Percentiles rank a stretch among this genome's conserved stretches.
phyloP scores from a whole-genome alignment of 371 early-diverging fungal species.

The Rhizopus sp. region DNA sequence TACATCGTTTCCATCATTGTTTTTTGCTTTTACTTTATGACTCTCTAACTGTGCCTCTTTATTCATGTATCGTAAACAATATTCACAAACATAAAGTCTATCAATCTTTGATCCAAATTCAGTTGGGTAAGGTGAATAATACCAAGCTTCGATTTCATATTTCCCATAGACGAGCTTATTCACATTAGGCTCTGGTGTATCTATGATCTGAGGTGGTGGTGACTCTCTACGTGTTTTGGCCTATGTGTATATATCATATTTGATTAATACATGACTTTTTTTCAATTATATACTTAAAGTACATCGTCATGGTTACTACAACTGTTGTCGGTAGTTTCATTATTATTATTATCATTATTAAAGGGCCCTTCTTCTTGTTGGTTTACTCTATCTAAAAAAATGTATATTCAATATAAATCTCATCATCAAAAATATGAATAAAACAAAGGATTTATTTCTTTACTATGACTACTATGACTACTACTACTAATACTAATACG shows the following conservation, averaged over 20 bases:
- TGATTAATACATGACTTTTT: constrained; percentile 5
- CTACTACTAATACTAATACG: no score
- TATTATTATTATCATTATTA: no score
- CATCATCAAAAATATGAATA: no score
- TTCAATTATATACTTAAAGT: constrained; percentile 3
- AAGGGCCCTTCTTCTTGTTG: no score
- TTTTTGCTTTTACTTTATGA: constrained; percentile 46
- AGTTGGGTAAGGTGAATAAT: constrained; percentile 93
- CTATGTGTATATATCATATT: background rate
- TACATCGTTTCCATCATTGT: background rate
- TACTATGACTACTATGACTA: no score
- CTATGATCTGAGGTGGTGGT: constrained; percentile 23
- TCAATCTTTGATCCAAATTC: constrained; percentile 69
- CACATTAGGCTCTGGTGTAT: constrained; percentile 44
- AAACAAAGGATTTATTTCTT: no score
- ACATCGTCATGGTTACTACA: no score
- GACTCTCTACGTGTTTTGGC: constrained; percentile 9
- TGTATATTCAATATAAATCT: no score
- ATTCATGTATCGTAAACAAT: constrained; percentile 77
- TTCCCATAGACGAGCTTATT: constrained; percentile 64
- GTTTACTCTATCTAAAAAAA: no score
- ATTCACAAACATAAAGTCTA: constrained; percentile 87
- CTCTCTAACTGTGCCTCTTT: constrained; percentile 44
- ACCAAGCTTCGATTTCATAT: constrained; percentile 86
- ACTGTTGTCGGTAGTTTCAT: no score